Conservation (phyloP, 345 rosid species). For the Populus davidiana region DNA sequence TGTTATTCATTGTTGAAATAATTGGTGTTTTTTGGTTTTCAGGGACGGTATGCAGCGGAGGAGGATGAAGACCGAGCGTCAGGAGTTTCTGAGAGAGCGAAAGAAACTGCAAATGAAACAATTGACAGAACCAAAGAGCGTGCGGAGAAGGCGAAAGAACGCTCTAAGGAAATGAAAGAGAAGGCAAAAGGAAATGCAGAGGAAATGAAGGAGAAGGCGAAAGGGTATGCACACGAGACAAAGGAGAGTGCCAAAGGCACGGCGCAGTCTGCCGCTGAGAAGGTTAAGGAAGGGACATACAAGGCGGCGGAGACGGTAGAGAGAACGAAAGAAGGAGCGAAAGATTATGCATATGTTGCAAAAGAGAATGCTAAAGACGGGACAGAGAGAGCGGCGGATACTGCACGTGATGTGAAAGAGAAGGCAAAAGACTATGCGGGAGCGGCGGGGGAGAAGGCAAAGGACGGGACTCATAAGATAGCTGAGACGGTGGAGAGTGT, state of each 20-base stretch:
- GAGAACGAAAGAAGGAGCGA: conserved; percentile 17
- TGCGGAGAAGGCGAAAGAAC: conserved; percentile 2
- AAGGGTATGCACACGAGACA: conserved; percentile 14
- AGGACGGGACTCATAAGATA: conserved; percentile 25
- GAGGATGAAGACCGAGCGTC: conserved; percentile 13
- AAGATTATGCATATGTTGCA: conserved; percentile 9
- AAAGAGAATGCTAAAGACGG: conserved; percentile 26
- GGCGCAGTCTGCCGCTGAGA: conserved; percentile 16
- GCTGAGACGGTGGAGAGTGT: conserved; percentile 23
- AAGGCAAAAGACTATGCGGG: conserved; percentile 11
- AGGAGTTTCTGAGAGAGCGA: conserved; percentile 8
- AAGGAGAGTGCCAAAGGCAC: conserved; percentile 17
- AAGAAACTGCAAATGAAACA: conserved; percentile 6
- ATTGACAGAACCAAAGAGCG: background rate
- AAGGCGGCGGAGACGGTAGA: conserved; percentile 22
- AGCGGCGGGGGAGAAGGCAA: conserved; percentile 12
- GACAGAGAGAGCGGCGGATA: conserved; percentile 11
- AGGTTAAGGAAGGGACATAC: conserved; percentile 10
- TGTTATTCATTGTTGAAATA: background rate
- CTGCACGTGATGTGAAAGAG: conserved; percentile 13
- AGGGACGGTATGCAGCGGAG: conserved; percentile 23
- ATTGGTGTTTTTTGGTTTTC: background rate
- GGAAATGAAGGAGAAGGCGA: conserved; percentile 23
- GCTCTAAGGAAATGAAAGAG: conserved; percentile 2
- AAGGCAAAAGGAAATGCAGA: conserved; percentile 12